A percentile compares a stretch with the other conserved stretches of the same genome.
These are phyloP conservation scores for Boletus vermiculosoides DNA, from an alignment of 768 basidiomycete genomes.

Conservation along the genomic window DNA sequence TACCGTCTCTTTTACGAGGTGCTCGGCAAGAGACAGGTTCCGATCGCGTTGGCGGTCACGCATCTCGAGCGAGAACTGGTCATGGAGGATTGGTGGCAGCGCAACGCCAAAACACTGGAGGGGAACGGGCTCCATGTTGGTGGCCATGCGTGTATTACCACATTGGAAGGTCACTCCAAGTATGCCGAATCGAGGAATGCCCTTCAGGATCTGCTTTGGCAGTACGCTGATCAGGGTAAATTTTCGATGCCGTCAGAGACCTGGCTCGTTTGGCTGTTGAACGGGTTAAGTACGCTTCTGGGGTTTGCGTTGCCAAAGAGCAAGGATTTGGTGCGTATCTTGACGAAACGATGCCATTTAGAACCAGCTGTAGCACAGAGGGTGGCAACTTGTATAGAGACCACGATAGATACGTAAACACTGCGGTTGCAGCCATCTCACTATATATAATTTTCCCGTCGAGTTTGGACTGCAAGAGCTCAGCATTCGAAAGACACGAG, in stretches of 20 bases:
- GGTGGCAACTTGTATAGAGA: constrained; percentile 26
- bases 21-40: constrained; percentile 39
- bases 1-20: constrained; percentile 39
- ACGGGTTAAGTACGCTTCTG: constrained; percentile 16
- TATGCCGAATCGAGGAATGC: constrained; percentile 20
- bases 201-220: constrained; percentile 21
- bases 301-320: constrained; percentile 20
- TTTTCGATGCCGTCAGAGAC: constrained; percentile 24
- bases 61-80: constrained; percentile 35
- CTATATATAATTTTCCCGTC: constrained; percentile 1
- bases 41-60: constrained; percentile 39
- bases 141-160: constrained; percentile 32
- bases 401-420: constrained; percentile 5
- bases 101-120: constrained; percentile 24
- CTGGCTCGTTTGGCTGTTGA: constrained; percentile 22
- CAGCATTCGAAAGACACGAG: neutral
- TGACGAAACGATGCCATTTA: constrained; percentile 27
- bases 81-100: constrained; percentile 35
- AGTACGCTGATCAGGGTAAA: constrained; percentile 24
- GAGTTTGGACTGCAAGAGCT: neutral
- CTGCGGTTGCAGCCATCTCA: neutral
- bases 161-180: constrained; percentile 21
- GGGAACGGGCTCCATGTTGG: constrained; percentile 16
- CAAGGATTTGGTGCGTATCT: constrained; percentile 20
- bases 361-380: constrained; percentile 23